Conservation (phyloP, 1,284 basidiomycete genomes). For the Rhodotorula sp. region DNA sequence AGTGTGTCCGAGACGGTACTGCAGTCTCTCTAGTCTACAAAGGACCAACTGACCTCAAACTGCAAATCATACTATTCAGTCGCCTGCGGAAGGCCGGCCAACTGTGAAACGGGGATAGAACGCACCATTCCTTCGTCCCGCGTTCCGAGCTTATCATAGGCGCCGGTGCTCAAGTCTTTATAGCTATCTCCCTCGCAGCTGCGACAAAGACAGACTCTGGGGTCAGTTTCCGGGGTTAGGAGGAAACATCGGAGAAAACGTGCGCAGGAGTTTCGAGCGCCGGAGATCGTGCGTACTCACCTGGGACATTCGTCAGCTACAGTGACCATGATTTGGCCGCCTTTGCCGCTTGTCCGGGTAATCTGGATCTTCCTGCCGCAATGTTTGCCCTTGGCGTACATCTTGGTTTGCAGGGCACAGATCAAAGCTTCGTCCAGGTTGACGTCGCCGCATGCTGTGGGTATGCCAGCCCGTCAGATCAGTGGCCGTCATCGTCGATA, state of each 20-base stretch:
- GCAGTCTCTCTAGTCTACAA: neutral
- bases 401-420: conserved; percentile 58
- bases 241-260: neutral
- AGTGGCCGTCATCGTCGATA: too few relatives aligned
- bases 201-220: neutral
- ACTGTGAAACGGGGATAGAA: neutral
- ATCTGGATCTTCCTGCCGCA: conserved; percentile 56
- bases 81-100: neutral
- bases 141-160: conserved; percentile 56
- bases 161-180: conserved; percentile 68
- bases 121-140: neutral
- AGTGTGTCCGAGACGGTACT: too few relatives aligned
- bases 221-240: neutral
- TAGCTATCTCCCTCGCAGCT: conserved; percentile 1
- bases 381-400: conserved; percentile 54
- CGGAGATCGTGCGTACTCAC: neutral
- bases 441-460: too few relatives aligned
- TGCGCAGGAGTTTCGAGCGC: neutral
- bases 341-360: conserved; percentile 48
- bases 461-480: too few relatives aligned
- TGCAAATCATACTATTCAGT: neutral
- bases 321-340: conserved; percentile 61
- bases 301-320: conserved; percentile 71
- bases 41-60: conserved; percentile 3
- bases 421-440: neutral